Evolutionary conservation across 2,329 filamentous ascomycete genomes (phyloP), one percentile per base, ranked within the genome.

Genomic region (Trichoderma cornu-damae): DNA sequence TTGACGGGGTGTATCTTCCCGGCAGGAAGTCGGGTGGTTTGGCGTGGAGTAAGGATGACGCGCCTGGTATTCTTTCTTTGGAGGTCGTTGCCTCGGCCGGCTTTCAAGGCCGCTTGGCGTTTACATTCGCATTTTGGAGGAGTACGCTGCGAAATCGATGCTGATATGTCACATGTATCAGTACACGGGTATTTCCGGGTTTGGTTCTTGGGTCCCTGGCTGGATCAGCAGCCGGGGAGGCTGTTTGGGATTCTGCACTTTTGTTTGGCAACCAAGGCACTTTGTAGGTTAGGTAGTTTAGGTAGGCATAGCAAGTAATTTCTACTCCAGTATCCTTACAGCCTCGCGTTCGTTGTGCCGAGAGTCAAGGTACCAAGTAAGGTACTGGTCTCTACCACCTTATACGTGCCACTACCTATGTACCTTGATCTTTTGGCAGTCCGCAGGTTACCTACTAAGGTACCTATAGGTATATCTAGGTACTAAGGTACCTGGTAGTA

Each of bases 231-330:
- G 53, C 16, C 47, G 20, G 35, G 35, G 43, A 48, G 22, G 35
- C 26, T 42, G 5, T 18, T 16, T 32, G 44, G 26, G 43, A 24
- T 22, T 40, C 40, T 49, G 12, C 38, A 35, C 30, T 22, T 38
- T n/a, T 47, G n/a, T 55, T 43, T 38, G 22, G 52, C 32, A 47
- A 18, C 16, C 52, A 47, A 22, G 32, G 52, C 11, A 55, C 26
- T n/a, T n/a, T n/a, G n/a, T 30, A 37, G 42, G 32, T 38, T 55
- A 55, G 52, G 52, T 38, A 55, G 18, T 14, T n/a, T 55, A 55
- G 52, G 26, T 54, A 46, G 40, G 37, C n/a, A n/a, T n/a, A n/a
- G n/a, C n/a, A n/a, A n/a, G n/a, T 12, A 38, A 55, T 55, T 55
- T 26, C 52, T 55, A 55, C 42, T 55, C 32, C 9, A 20, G 52